A percentile compares a stretch with the other conserved stretches of the same genome.
These are phyloP conservation scores for Colletotrichum sp. DNA, from an alignment of 2,329 filamentous ascomycete species.

Conservation along the genomic window DNA sequence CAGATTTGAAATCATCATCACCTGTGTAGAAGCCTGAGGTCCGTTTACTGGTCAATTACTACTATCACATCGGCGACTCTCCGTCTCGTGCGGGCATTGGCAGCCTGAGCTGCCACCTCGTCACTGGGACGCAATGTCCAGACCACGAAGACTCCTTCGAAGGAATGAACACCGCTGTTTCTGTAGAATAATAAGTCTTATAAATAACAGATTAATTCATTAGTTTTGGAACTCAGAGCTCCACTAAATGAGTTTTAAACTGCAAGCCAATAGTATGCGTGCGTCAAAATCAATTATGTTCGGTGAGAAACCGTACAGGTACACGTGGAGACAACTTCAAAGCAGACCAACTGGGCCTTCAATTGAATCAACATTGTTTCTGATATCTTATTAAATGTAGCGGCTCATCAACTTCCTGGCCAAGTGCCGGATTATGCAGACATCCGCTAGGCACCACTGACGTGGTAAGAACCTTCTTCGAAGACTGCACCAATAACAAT, in stretches of 20 bases:
- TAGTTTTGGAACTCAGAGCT: neutral
- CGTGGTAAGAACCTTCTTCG: neutral
- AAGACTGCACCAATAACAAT: neutral
- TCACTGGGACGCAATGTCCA: neutral
- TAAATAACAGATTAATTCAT: neutral
- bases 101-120: neutral
- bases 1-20: neutral
- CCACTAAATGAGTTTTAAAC: accelerated
- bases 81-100: neutral
- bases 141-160: neutral
- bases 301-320: neutral
- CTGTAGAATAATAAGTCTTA: neutral
- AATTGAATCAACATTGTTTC: no score
- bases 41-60: no score
- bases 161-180: no score
- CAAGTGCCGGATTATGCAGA: neutral
- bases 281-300: neutral
- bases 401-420: neutral
- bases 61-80: neutral
- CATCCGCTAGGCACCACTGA: neutral
- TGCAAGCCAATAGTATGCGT: neutral
- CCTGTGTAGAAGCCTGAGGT: neutral
- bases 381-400: neutral
- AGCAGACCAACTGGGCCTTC: neutral
- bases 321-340: accelerated